These are phyloP conservation scores for Ettlia oleoabundans DNA, from an alignment of 139 green algal genomes.

Conservation along the genomic window DNA sequence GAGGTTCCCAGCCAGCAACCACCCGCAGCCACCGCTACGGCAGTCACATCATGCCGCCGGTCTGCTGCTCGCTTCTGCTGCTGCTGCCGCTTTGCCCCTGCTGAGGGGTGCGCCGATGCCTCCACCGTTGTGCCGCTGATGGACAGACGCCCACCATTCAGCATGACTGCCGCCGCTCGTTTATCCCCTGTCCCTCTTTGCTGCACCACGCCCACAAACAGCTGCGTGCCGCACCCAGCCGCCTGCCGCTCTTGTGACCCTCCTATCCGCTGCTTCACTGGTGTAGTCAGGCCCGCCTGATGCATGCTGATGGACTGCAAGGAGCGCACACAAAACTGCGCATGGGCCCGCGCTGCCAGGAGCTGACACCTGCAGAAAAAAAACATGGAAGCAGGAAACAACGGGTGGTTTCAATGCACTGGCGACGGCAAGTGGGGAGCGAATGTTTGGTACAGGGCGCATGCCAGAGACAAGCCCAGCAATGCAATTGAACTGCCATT, in stretches of 20 bases:
- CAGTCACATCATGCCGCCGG: not conserved
- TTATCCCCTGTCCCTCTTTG: not conserved
- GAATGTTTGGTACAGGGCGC: too few relatives aligned
- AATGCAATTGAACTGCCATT: too few relatives aligned
- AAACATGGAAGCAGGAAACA: not conserved
- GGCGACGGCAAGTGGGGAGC: too few relatives aligned
- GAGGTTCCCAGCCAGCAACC: slow-evolving; percentile 28
- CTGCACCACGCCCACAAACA: slow-evolving; percentile 25
- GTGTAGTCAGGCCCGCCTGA: not conserved
- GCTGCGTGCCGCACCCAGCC: not conserved
- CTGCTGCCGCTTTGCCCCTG: not conserved
- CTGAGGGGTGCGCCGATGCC: not conserved
- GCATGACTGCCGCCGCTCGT: slow-evolving; percentile 19
- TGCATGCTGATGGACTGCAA: slow-evolving; percentile 15
- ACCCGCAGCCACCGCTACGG: not conserved
- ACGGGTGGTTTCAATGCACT: not conserved
- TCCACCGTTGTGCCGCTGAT: not conserved
- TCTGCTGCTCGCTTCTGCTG: slow-evolving; percentile 5
- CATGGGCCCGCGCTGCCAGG: not conserved
- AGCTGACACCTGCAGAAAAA: not conserved
- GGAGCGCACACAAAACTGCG: not conserved
- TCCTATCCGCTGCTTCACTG: not conserved
- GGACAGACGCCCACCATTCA: not conserved
- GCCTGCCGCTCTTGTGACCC: not conserved
- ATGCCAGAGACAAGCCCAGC: too few relatives aligned